Conservation (phyloP, 768 basidiomycete species). For the Suillus ampliporus region DNA sequence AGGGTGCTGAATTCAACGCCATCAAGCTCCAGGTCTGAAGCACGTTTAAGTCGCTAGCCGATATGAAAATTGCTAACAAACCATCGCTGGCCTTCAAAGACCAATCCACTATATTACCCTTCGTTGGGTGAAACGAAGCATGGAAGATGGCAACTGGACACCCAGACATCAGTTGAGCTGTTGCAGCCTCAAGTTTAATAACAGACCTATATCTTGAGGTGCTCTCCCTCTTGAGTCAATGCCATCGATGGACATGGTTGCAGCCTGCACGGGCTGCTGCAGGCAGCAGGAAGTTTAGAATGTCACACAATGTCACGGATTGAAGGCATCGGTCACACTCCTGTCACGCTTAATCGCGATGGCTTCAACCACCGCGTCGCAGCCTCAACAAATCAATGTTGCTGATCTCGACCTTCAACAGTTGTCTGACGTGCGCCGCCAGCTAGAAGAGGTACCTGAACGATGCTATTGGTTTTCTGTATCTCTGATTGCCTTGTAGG, state of each 20-base stretch:
- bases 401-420: constrained; percentile 86
- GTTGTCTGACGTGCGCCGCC: constrained; percentile 86
- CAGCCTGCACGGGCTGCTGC: constrained; percentile 24
- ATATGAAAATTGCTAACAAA: constrained; percentile 30
- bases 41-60: constrained; percentile 4
- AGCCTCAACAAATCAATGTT: constrained; percentile 76
- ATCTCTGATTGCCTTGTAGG: constrained; percentile 51
- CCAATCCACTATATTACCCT: constrained; percentile 84
- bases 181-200: not conserved
- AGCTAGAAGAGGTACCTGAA: constrained; percentile 84
- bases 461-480: not conserved
- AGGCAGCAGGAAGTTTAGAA: constrained; percentile 14
- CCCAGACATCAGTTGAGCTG: not conserved
- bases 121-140: constrained; percentile 83
- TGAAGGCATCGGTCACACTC: constrained; percentile 21
- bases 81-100: constrained; percentile 72
- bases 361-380: constrained; percentile 37
- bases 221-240: constrained; percentile 37
- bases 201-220: constrained; percentile 60
- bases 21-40: constrained; percentile 65
- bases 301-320: constrained; percentile 27
- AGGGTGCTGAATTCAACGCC: constrained; percentile 81
- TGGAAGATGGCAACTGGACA: constrained; percentile 80
- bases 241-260: constrained; percentile 31
- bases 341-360: constrained; percentile 26